These are phyloP conservation scores for Naganishia vaughanmartiniae DNA, from an alignment of 768 basidiomycete species.

Conservation along the genomic window DNA sequence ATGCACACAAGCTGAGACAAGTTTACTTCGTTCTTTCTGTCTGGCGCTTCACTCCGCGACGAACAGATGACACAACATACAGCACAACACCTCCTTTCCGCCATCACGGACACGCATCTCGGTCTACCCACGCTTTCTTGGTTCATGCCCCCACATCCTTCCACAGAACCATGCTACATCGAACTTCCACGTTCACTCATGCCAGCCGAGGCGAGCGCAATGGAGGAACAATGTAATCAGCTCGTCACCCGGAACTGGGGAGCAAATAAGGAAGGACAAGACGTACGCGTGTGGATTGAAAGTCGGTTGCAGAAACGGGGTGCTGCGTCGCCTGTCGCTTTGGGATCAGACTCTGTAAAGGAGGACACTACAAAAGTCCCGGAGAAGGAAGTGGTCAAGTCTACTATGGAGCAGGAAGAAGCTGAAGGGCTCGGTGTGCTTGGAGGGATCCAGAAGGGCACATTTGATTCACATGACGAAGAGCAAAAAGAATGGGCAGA, in stretches of 20 bases:
- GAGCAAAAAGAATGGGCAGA: slow-evolving; percentile 32
- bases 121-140: slow-evolving; percentile 47
- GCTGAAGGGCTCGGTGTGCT: slow-evolving; percentile 28
- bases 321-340: not conserved
- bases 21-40: not conserved
- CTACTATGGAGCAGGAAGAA: slow-evolving; percentile 24
- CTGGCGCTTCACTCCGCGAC: not conserved
- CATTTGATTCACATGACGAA: slow-evolving; percentile 28
- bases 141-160: slow-evolving; percentile 46
- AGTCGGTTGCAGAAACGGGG: slow-evolving; percentile 36
- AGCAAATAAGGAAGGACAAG: slow-evolving; percentile 25
- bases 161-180: slow-evolving; percentile 47
- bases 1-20: not conserved
- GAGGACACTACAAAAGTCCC: too few species aligned
- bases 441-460: not conserved
- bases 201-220: slow-evolving; percentile 40
- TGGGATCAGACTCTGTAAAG: not conserved
- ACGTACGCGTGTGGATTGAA: slow-evolving; percentile 47
- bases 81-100: slow-evolving; percentile 50
- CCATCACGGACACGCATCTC: slow-evolving; percentile 40
- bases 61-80: slow-evolving; percentile 49
- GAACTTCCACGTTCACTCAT: slow-evolving; percentile 46
- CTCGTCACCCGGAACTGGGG: slow-evolving; percentile 34
- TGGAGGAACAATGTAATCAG: slow-evolving; percentile 43
- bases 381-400: too few species aligned